Percentiles rank a stretch among this genome's conserved stretches.
phyloP scores from a whole-genome alignment of 2,329 filamentous ascomycete species.

The Tolypocladium cylindrosporum region DNA sequence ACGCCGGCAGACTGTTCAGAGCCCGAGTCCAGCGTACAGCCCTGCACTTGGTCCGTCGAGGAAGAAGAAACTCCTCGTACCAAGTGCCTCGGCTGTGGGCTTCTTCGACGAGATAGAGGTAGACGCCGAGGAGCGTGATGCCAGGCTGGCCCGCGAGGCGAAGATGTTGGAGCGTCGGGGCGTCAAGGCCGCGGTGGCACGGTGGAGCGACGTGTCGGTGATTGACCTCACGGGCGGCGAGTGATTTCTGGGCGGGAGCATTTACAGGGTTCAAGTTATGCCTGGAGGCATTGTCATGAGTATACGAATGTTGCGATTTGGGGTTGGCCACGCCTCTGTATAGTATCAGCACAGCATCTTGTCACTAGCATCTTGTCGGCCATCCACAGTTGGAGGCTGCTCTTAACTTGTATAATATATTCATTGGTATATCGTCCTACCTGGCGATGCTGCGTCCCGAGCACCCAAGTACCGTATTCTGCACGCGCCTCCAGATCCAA shows the following conservation, averaged over 20 bases:
- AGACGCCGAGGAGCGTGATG: constrained; percentile 15
- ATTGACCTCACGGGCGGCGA: constrained; percentile 19
- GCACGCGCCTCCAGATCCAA: not conserved
- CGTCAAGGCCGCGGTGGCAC: constrained; percentile 7
- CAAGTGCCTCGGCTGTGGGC: constrained; percentile 24
- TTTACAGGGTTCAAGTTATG: not conserved
- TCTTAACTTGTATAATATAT: not conserved
- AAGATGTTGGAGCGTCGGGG: constrained; percentile 7
- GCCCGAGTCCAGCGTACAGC: not conserved
- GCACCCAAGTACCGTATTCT: not conserved
- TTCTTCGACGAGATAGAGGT: constrained; percentile 26
- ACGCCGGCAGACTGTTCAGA: constrained; percentile 4
- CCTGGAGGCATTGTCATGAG: not conserved
- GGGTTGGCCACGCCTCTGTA: not conserved
- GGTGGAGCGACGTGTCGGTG: constrained; percentile 22
- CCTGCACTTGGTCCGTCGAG: constrained; percentile 7
- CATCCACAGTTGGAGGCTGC: not conserved
- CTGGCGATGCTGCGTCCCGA: not conserved
- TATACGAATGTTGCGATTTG: not conserved
- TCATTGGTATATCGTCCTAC: not conserved
- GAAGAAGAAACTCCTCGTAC: constrained; percentile 29
- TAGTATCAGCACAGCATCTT: not conserved
- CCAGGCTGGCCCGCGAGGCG: constrained; percentile 11
- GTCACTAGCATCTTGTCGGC: not conserved
- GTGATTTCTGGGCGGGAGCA: not conserved